Percentiles rank a stretch among this genome's conserved stretches.
These are phyloP conservation scores for Zygosaccharomyces rouxii DNA, from an alignment of 805 yeast species.

Conservation along the genomic window DNA sequence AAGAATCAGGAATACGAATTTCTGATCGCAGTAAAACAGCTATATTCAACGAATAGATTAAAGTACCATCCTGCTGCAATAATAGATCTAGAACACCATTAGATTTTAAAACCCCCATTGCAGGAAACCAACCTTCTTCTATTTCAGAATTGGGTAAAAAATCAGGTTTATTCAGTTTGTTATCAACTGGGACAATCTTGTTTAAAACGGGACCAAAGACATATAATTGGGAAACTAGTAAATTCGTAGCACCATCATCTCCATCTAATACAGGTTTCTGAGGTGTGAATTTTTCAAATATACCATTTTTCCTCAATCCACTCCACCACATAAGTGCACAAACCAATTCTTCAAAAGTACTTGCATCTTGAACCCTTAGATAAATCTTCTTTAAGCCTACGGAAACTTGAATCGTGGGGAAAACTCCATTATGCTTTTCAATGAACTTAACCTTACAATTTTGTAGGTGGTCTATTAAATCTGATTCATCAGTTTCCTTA, in stretches of 20 bases:
- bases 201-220: conserved; percentile 58
- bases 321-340: conserved; percentile 54
- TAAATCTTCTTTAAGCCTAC: conserved; percentile 13
- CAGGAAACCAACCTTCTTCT: conserved; percentile 64
- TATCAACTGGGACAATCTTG: conserved; percentile 21
- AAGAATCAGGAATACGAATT: conserved; percentile 58
- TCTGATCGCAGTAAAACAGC: conserved; percentile 52
- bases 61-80: conserved; percentile 59
- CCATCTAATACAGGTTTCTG: conserved; percentile 22
- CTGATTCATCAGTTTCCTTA: background rate
- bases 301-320: conserved; percentile 46
- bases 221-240: conserved; percentile 61
- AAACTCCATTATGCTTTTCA: conserved; percentile 4
- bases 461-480: conserved; percentile 24
- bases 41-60: conserved; percentile 55
- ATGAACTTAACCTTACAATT: conserved; percentile 23
- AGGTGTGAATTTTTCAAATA: conserved; percentile 49
- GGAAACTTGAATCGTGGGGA: conserved; percentile 20
- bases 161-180: conserved; percentile 14
- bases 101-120: conserved; percentile 65
- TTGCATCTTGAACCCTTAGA: conserved; percentile 19
- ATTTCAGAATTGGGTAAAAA: conserved; percentile 11
- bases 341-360: conserved; percentile 40
- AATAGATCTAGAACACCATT: conserved; percentile 59
- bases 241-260: conserved; percentile 33